phyloP scores from a whole-genome alignment of 2,329 filamentous ascomycete genomes.

The Simplicillium aogashimaense region DNA sequence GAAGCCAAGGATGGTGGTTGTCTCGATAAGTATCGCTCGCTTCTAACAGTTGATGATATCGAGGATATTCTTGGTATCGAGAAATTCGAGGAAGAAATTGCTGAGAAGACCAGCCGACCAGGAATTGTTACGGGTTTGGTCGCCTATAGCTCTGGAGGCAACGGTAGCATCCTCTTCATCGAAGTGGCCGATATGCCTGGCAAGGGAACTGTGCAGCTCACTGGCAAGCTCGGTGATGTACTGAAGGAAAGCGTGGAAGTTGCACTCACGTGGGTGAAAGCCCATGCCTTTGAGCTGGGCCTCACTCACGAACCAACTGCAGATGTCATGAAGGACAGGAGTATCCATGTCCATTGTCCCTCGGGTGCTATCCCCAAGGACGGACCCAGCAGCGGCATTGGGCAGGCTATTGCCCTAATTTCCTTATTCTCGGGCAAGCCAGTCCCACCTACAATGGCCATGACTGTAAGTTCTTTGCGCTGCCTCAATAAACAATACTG shows the following conservation, averaged over 20 bases:
- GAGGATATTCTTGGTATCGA: constrained; percentile 89
- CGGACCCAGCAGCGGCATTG: constrained; percentile 76
- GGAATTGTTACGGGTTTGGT: constrained; percentile 95
- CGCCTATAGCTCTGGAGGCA: constrained; percentile 84
- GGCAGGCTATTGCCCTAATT: constrained; percentile 88
- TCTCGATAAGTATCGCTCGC: constrained; percentile 60
- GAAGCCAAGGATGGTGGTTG: constrained; percentile 72
- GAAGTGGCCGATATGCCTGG: constrained; percentile 97
- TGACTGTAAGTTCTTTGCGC: constrained; percentile 57
- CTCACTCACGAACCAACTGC: constrained; percentile 70
- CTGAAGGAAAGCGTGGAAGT: constrained; percentile 97
- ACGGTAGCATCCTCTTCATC: constrained; percentile 95
- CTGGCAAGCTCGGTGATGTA: constrained; percentile 91
- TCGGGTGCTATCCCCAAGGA: constrained; percentile 94
- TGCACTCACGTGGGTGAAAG: constrained; percentile 92
- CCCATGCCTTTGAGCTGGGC: constrained; percentile 84
- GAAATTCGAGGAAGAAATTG: constrained; percentile 90
- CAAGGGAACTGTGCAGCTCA: constrained; percentile 82
- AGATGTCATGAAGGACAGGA: constrained; percentile 92
- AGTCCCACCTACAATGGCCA: constrained; percentile 85
- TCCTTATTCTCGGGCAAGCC: constrained; percentile 78
- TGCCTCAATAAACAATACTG: constrained; percentile 1
- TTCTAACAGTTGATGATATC: constrained; percentile 68
- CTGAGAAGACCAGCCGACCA: constrained; percentile 72
- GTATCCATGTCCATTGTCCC: constrained; percentile 93